Conservation (phyloP, 768 basidiomycete genomes). For the Tulasnella sp. region DNA sequence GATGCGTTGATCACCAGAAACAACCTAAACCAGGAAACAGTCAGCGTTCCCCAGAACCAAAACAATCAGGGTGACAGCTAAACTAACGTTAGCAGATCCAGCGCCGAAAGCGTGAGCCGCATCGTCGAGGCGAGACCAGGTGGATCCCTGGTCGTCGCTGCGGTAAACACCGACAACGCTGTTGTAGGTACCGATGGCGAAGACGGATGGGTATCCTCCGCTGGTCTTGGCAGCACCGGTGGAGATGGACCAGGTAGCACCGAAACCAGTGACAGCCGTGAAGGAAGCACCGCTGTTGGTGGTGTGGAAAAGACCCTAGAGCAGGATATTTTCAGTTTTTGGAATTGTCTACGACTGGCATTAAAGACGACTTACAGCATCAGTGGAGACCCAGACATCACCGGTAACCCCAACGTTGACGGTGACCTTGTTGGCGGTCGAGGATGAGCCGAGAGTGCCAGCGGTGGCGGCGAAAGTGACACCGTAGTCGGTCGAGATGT, state of each 20-base stretch:
- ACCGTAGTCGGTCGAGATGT: constrained; percentile 56
- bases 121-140: constrained; percentile 24
- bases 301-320: constrained; percentile 51
- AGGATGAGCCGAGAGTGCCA: constrained; percentile 48
- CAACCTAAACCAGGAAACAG: neutral
- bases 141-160: constrained; percentile 49
- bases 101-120: constrained; percentile 26
- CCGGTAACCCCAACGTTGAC: constrained; percentile 53
- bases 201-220: constrained; percentile 53
- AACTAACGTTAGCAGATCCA: constrained; percentile 19
- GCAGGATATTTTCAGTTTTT: neutral
- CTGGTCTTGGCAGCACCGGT: constrained; percentile 49
- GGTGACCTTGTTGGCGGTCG: constrained; percentile 49
- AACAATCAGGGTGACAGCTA: neutral
- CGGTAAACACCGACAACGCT: constrained; percentile 53
- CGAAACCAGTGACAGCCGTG: constrained; percentile 45
- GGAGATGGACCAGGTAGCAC: constrained; percentile 54
- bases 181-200: constrained; percentile 49
- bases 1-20: constrained; percentile 21
- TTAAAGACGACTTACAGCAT: constrained; percentile 33
- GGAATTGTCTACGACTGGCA: neutral
- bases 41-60: neutral
- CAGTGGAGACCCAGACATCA: constrained; percentile 62
- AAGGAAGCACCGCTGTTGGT: constrained; percentile 51
- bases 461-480: constrained; percentile 45